phyloP scores from a whole-genome alignment of 192 early-diverging fungal species.

The Geranomyces variabilis region DNA sequence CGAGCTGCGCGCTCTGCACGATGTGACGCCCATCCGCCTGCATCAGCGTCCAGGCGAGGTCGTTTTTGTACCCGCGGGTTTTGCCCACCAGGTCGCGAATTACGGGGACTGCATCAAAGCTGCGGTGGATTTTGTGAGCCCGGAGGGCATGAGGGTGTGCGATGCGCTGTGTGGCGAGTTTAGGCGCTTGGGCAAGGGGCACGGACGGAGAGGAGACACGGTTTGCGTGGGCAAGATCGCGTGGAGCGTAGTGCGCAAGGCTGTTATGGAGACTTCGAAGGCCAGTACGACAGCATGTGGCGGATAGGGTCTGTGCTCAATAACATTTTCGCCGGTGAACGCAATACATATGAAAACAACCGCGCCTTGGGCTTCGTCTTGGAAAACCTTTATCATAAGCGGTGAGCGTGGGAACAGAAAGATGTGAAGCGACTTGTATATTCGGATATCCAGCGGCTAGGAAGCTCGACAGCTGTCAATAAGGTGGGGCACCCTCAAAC shows the following conservation, averaged over 20 bases:
- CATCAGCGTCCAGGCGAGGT: conserved; percentile 74
- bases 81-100: conserved; percentile 76
- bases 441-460: no score
- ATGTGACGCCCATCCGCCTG: conserved; percentile 57
- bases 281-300: background rate
- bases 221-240: conserved; percentile 17
- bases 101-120: conserved; percentile 67
- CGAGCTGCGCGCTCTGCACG: conserved; percentile 43
- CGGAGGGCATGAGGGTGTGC: conserved; percentile 59
- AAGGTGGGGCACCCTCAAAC: no score
- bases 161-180: conserved; percentile 54
- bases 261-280: no score
- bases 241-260: conserved; percentile 4
- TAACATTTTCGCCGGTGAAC: no score
- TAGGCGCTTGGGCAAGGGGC: conserved; percentile 33
- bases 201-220: conserved; percentile 51
- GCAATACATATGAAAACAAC: no score
- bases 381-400: no score
- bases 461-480: no score
- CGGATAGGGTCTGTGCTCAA: no score
- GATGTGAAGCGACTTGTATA: no score
- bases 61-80: conserved; percentile 78
- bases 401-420: no score
- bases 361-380: no score
- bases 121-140: conserved; percentile 73